Conservation (phyloP, 805 yeast species). For the Starmera dryadoides region DNA sequence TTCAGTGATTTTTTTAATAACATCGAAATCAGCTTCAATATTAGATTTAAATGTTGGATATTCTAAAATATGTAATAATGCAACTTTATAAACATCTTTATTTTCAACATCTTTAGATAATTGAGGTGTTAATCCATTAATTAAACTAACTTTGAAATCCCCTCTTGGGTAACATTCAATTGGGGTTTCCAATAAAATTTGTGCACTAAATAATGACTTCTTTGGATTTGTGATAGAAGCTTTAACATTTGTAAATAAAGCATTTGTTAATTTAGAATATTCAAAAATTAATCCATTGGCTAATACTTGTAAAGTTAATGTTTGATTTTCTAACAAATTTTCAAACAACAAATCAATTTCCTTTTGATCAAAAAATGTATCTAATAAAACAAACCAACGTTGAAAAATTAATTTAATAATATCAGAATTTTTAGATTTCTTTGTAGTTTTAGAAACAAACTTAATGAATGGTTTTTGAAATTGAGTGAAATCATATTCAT, state of each 20-base stretch:
- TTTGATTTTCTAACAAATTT: slow-evolving; percentile 19
- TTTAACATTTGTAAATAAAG: slow-evolving; percentile 7
- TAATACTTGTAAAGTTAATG: slow-evolving; percentile 20
- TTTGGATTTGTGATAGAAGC: not conserved
- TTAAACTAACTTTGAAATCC: slow-evolving; percentile 17
- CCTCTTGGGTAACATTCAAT: slow-evolving; percentile 38
- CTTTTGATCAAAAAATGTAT: slow-evolving; percentile 24
- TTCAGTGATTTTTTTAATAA: slow-evolving; percentile 14
- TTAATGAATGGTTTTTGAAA: slow-evolving; percentile 19
- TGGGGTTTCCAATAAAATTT: slow-evolving; percentile 30
- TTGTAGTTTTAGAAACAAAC: slow-evolving; percentile 10
- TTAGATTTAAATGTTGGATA: slow-evolving; percentile 49
- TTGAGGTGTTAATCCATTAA: slow-evolving; percentile 15
- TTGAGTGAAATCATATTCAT: slow-evolving; percentile 18
- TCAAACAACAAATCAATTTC: slow-evolving; percentile 24
- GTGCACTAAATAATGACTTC: not conserved
- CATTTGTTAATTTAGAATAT: slow-evolving; percentile 30
- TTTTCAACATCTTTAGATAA: slow-evolving; percentile 6
- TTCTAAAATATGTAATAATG: slow-evolving; percentile 33
- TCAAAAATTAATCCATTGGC: slow-evolving; percentile 38
- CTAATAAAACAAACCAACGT: slow-evolving; percentile 51
- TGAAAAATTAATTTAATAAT: slow-evolving; percentile 24
- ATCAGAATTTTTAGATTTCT: slow-evolving; percentile 1
- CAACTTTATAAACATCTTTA: slow-evolving; percentile 7
- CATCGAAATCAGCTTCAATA: slow-evolving; percentile 36